Base-by-base conservation (phyloP, 2,329 filamentous ascomycete genomes). In the Sclerotinia minor region DNA sequence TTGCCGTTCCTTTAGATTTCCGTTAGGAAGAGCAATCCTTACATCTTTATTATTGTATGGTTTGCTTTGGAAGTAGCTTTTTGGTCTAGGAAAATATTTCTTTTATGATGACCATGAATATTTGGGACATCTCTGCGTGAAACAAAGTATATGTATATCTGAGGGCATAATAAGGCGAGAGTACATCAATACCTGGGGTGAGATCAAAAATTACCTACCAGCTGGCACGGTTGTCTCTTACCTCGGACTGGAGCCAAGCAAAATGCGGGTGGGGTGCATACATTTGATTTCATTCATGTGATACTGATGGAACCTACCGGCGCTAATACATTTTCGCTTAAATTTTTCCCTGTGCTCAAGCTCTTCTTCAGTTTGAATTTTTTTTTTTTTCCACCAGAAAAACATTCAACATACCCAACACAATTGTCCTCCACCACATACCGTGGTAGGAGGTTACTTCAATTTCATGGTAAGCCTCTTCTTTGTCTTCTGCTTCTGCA, bases 21-120 rank as follows among this genome's bases (percentile, higher is more conserved):
- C 21, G n/a, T 67, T 67, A 45, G 35, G 38, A 67, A 67, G 65
- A 61, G 65, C 57, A 47, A 67, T 67, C 55, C 35, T 53, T 61
- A 44, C 53, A 44, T 59, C 8, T 38, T 57, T 59, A 29, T 65
- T 32, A 41, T n/a, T 52, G 32, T 24, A 32, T 26, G 44, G 53
- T 50, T 49, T 44, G 38, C 64, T 59, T 29, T 29, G 5, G 8
- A 47, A 41, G n/a, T 52, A 26, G 61, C 21, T 45, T 59, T 11
- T 44, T 29, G 35, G 57, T 45, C 21, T 45, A 59, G 24, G 38
- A 59, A 35, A 52, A 49, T 60, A 66, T 52, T 66, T 47, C 45
- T 60, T 44, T 41, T 35, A 38, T 64, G n/a, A 60, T 50, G n/a
- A 44, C 11, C 6, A 26, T 54, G 13, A 47, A 65, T 17, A 19